Conservation (phyloP, 2,329 filamentous ascomycete species). For the Paecilomyces sp. region DNA sequence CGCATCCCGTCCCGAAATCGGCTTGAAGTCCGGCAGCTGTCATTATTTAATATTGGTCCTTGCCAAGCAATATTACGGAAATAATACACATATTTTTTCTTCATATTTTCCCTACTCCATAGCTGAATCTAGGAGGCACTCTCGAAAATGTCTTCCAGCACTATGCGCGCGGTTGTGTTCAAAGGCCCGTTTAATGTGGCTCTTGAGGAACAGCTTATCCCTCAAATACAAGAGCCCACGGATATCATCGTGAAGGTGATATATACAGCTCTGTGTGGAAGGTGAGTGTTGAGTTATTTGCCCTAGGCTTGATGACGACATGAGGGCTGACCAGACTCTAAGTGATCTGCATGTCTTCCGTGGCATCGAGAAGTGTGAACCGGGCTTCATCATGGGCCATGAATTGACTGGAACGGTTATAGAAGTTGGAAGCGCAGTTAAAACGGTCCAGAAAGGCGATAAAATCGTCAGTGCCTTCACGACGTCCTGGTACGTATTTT, state of each 20-base stretch:
- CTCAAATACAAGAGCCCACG: conserved; percentile 60
- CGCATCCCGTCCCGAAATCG: not conserved
- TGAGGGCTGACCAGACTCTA: not conserved
- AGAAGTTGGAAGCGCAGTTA: conserved; percentile 61
- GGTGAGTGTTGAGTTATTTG: conserved; percentile 46
- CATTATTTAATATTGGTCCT: not conserved
- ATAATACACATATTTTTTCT: not conserved
- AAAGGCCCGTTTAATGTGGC: conserved; percentile 68
- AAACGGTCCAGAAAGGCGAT: conserved; percentile 64
- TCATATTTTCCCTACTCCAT: not conserved
- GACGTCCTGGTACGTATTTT: conserved; percentile 56
- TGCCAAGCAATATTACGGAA: not conserved
- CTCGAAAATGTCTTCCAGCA: conserved; percentile 30
- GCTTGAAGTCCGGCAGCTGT: not conserved
- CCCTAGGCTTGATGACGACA: not conserved
- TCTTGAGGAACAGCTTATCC: conserved; percentile 72
- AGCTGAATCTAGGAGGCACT: not conserved
- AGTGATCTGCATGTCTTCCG: conserved; percentile 84
- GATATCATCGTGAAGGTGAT: conserved; percentile 80
- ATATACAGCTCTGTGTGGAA: conserved; percentile 80
- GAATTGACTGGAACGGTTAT: conserved; percentile 77
- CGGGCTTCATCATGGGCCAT: conserved; percentile 64
- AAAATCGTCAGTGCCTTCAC: conserved; percentile 79
- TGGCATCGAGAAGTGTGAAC: conserved; percentile 64
- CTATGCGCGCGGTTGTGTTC: conserved; percentile 87